Base-by-base conservation (phyloP, 768 basidiomycete species). In the Auriscalpium microsporum region DNA sequence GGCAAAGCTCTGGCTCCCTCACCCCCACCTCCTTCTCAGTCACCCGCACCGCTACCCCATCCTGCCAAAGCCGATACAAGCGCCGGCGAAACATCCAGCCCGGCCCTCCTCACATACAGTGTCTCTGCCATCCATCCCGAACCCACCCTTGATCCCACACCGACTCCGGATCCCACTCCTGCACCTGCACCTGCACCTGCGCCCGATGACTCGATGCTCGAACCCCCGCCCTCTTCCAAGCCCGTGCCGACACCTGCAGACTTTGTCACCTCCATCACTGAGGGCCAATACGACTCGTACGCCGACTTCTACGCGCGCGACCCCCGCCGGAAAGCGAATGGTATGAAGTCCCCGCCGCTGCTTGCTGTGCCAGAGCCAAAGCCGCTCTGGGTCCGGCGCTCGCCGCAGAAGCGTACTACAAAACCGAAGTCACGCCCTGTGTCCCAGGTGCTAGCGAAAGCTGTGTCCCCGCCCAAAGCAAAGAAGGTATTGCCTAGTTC, bases 291-390 rank as follows among this genome's bases (percentile, higher is more conserved):
- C 50, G 45, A 60, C 33, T 54, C 53, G 3, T 60, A 58, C 42
- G 56, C 53, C 6, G 59, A 60, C 50, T 58, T 60, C 10, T 60
- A 48, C 28, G n/a, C 57, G 16, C 54, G 49, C 9, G 59, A 60
- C 19, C 53, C 59, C 8, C 38, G 59, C 8, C 50, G 57, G 38
- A 56, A 56, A 5, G 53, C 36, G 21, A 58, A 52, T 0, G 57
- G 46, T 13, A 19, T 16, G 13, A 11, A n/a, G n/a, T 28, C 17
- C 21, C 46, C 46, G 16, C n/a, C 23, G 3, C 46, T 17, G 7
- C 46, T 19, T 13, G 13, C 57, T 5, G 14, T 54, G 28, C 28
- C 53, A 23, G 50, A 48, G 6, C 52, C 56, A 3, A 58, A 58
- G 28, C 53, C 57, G 2, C 58, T 58, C 8, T 28, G 28, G 28